Base-by-base conservation (phyloP, 2,329 filamentous ascomycete genomes). In the Exophiala sideris region DNA sequence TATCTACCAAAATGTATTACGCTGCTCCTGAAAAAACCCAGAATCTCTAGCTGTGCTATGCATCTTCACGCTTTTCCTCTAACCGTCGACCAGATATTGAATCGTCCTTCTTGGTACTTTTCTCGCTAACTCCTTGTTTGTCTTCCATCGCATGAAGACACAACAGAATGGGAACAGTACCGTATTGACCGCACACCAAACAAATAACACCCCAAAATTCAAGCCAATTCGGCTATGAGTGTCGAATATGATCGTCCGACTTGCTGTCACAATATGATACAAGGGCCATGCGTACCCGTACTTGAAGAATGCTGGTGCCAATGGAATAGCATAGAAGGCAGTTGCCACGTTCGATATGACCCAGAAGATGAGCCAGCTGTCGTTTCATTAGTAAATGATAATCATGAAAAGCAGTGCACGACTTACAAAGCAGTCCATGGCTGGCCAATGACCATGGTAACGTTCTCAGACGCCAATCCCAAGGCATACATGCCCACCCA, bases 251-350 rank as follows among this genome's bases (percentile, higher is more conserved):
- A 86, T 78, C n/a, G 79, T 79, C 3, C 83, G 73, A 21, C 77
- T 76, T 0, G 74, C 83, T 63, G 83, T 76, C 29, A 86, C 83
- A 35, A 86, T 75, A 36, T 81, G 78, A 65, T 85, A 80, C 50
- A 87, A 67, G 7, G 83, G 84, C 80, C 82, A 84, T 0, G 78
- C 83, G 64, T 84, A 84, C 0, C 81, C 82, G 80, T 81, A 87
- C 2, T 68, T 65, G 64, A 82, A 87, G 62, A 87, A 86, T 0
- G 67, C 70, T 0, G 81, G 79, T 1, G 79, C 77, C 20, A 87
- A 70, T 21, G 82, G 79, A 40, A 86, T 71, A 3, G 79, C 70
- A 65, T 86, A 82, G 61, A 87, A 85, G 0, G 75, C 70, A 0
- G 81, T 84, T 0, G 76, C 72, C 0, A 86, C 81, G 62, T 87